These are phyloP conservation scores for Dinochytrium kinnereticum DNA, from an alignment of 371 early-diverging fungal species.

Conservation along the genomic window DNA sequence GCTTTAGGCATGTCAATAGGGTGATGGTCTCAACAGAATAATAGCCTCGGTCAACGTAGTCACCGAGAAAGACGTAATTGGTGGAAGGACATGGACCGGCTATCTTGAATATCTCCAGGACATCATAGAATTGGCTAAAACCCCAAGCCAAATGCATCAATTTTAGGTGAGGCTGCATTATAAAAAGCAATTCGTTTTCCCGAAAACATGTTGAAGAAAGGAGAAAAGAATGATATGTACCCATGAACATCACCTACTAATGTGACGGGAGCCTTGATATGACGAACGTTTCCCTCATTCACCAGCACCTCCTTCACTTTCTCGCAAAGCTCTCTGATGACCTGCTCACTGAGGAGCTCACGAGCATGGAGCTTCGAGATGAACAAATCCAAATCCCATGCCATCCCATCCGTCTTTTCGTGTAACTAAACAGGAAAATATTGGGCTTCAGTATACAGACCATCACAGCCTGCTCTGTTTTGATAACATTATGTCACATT, in stretches of 20 bases:
- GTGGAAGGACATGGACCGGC: conserved; percentile 92
- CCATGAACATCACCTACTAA: conserved; percentile 96
- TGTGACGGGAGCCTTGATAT: conserved; percentile 87
- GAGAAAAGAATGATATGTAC: conserved; percentile 46
- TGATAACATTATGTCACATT: too few relatives aligned
- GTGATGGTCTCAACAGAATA: conserved; percentile 95
- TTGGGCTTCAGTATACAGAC: too few relatives aligned
- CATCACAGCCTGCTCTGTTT: too few relatives aligned
- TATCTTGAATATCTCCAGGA: conserved; percentile 93
- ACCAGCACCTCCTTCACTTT: conserved; percentile 85
- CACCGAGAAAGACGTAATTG: conserved; percentile 96
- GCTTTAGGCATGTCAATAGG: conserved; percentile 85
- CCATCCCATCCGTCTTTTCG: conserved; percentile 4
- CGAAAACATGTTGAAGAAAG: neutral
- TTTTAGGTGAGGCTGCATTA: neutral
- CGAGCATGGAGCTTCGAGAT: conserved; percentile 70
- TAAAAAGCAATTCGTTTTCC: neutral
- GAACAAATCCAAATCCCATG: conserved; percentile 50
- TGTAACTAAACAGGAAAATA: too few relatives aligned
- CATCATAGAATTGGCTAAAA: conserved; percentile 98
- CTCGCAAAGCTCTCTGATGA: conserved; percentile 88
- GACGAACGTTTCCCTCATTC: conserved; percentile 89
- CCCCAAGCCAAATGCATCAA: neutral
- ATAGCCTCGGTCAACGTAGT: conserved; percentile 97
- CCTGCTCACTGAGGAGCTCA: conserved; percentile 81